Conservation (phyloP, 768 basidiomycete genomes). For the Boletus fagicola region DNA sequence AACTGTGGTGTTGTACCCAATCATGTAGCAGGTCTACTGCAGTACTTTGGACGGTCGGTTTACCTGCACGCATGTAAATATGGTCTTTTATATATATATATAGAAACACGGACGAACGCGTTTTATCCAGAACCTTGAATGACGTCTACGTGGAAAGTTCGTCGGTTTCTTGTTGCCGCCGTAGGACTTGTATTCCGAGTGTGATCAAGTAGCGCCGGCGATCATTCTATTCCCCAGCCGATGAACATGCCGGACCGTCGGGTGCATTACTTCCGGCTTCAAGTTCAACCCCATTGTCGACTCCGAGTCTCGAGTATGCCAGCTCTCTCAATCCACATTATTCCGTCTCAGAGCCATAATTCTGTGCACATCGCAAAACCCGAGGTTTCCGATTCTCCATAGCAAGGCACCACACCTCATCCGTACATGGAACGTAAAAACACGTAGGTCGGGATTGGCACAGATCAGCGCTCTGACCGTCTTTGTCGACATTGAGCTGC, state of each 20-base stretch:
- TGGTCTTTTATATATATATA: not conserved
- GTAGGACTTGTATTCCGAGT: too few species aligned
- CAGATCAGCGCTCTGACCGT: not conserved
- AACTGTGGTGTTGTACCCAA: not conserved
- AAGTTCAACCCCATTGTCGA: not conserved
- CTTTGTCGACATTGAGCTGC: not conserved
- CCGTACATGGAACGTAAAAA: too few species aligned
- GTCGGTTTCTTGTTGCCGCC: not conserved
- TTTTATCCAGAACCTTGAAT: not conserved
- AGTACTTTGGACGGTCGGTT: not conserved
- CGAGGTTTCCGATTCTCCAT: not conserved
- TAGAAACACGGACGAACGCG: not conserved
- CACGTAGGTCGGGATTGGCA: too few species aligned
- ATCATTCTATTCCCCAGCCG: not conserved
- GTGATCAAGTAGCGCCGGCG: not conserved
- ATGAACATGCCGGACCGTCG: too few species aligned
- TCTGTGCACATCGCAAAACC: not conserved
- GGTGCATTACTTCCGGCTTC: too few species aligned
- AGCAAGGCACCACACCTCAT: not conserved
- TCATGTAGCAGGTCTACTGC: not conserved
- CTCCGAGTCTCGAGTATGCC: not conserved
- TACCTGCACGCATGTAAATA: not conserved
- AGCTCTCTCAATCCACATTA: too few species aligned
- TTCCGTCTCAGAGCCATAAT: not conserved
- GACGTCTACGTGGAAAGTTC: not conserved